Evolutionary conservation across 2,329 filamentous ascomycete genomes (phyloP).

Genomic region (Leptographium wingfieldii): DNA sequence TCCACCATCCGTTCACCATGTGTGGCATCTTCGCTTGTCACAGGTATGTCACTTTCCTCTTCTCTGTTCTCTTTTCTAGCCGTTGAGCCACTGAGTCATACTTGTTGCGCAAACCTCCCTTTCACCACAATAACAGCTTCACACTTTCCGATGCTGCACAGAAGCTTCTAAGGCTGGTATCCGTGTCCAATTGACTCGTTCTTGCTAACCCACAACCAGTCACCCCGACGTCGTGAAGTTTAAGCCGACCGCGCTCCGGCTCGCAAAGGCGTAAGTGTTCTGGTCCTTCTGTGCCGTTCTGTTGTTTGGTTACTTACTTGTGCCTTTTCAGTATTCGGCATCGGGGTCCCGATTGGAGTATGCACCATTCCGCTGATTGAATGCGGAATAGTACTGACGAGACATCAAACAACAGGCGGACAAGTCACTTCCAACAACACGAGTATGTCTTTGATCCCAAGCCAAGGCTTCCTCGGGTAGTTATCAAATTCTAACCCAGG

Average conservation of each 20-base stretch:
- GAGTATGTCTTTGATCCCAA: constrained; percentile 42
- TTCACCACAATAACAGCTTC: constrained; percentile 14
- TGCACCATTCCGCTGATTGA: not conserved
- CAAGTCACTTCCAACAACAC: constrained; percentile 84
- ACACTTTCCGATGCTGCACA: not conserved
- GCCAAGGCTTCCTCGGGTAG: no score
- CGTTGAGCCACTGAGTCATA: constrained; percentile 19
- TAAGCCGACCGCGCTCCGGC: constrained; percentile 85
- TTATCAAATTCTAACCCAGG: constrained; percentile 16
- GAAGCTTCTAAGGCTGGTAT: not conserved
- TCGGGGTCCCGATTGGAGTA: constrained; percentile 96
- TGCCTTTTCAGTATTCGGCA: constrained; percentile 61
- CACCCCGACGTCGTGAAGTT: constrained; percentile 94
- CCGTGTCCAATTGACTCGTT: not conserved
- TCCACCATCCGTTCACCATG: constrained; percentile 38
- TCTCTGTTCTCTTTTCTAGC: constrained; percentile 14
- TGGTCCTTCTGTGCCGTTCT: constrained; percentile 8
- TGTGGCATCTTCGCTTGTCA: constrained; percentile 97
- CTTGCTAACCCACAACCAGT: constrained; percentile 26
- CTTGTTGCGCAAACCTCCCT: constrained; percentile 14
- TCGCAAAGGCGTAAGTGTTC: constrained; percentile 75
- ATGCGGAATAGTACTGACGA: not conserved
- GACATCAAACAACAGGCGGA: constrained; percentile 47
- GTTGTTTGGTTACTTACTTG: constrained; percentile 15
- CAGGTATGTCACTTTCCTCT: constrained; percentile 42